A percentile compares a stretch with the other conserved stretches of the same genome.
These are phyloP conservation scores for Backusella tarrabulga DNA, from an alignment of 192 early-diverging fungal species.

Conservation along the genomic window DNA sequence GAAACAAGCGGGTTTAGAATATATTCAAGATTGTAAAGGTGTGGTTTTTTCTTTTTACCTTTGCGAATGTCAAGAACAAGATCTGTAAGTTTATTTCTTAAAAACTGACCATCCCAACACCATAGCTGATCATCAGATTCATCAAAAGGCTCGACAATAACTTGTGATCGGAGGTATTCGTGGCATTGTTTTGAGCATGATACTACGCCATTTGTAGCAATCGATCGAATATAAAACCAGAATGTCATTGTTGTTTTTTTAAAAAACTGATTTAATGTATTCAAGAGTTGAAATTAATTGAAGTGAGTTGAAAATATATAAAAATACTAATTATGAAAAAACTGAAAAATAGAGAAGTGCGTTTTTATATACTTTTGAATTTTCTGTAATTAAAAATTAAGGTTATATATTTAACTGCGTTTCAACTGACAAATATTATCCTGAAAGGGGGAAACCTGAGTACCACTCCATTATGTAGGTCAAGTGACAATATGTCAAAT, in stretches of 20 bases:
- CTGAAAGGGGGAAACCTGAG: background rate
- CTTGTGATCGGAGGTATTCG: constrained; percentile 22
- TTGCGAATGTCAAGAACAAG: constrained; percentile 36
- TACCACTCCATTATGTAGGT: background rate
- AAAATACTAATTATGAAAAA: background rate
- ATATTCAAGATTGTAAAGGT: background rate
- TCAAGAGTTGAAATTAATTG: background rate
- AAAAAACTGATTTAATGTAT: constrained; percentile 4
- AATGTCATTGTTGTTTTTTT: background rate
- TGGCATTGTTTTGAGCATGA: background rate
- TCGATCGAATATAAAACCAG: constrained; percentile 32
- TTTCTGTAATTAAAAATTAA: background rate
- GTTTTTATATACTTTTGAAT: background rate
- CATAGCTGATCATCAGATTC: constrained; percentile 24
- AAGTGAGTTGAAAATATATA: background rate
- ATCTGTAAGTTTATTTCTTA: constrained; percentile 29
- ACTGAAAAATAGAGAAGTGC: background rate
- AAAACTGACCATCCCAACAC: constrained; percentile 27
- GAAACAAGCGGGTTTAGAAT: background rate
- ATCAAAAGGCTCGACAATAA: constrained; percentile 17
- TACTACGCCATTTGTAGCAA: constrained; percentile 16
- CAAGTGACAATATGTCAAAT: background rate
- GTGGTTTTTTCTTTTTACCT: constrained; percentile 11
- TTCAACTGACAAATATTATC: background rate
- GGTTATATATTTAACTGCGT: background rate